Evolutionary conservation across 257 asterid genomes (phyloP), one percentile per base, ranked within the genome.

Genomic region (Solanum okadae): DNA sequence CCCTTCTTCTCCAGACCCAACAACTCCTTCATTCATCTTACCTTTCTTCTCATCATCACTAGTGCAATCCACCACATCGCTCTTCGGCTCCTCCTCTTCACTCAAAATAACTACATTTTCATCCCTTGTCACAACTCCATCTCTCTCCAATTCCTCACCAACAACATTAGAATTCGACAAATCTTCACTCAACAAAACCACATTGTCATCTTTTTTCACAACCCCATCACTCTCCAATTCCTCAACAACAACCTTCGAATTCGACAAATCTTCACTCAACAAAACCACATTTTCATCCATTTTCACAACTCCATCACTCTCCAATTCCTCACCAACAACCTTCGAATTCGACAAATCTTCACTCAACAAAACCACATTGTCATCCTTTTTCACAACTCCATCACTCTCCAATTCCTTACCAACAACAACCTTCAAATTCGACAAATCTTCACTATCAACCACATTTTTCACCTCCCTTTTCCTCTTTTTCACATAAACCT

Each of bases 11-110:
- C 91, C 85, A 84, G 76, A 27, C 67, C 33, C 67, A 25, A 37
- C 67, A 9, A 34, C 77, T 72, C 52, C 72, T 31, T 56, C 79
- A 77, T 86, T 56, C 72, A 72, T 18, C 78, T 35, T 73, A 46
- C 71, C 33, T 59, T 85, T 85, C 89, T 65, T 85, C 83, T 91
- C 91, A 44, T 88, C 92, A 7, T 87, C 91, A 82, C 89, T 76
- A 33, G 12, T 88, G 18, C 87, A 89, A 85, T 87, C 92, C 87
- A 88, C 90, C 37, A 91, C 90, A 87, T 73, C 92, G 71, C 91
- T 90, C 84, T 90, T 91, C 14, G 84, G 81, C 86, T 92, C 90
- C 61, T 91, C 92, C 61, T 87, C 91, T 81, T 89, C 91, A 20
- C 71, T 27, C 37, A 67, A 29, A 27, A 42, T 31, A 31, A 89